Percentiles rank a stretch among this genome's conserved stretches.
Evolutionary conservation across 176 grass and related monocot species (phyloP).

Genomic region (Tillandsia leiboldiana): DNA sequence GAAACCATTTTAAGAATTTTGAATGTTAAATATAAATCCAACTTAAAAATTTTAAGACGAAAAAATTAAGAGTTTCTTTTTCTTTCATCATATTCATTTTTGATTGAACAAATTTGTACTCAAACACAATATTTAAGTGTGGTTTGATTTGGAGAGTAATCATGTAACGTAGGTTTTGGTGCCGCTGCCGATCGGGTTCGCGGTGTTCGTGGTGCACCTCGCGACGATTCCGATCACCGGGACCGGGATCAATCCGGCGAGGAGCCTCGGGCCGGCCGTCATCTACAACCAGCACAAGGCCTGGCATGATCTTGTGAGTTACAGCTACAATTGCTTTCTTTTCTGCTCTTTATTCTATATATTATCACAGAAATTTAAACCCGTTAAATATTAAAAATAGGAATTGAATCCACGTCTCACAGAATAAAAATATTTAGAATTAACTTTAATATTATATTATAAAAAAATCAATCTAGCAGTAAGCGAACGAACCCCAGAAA

Average conservation of each 20-base stretch:
- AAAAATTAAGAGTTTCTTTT: not conserved
- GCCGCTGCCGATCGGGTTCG: slow-evolving; percentile 83
- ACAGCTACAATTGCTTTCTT: not conserved
- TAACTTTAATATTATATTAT: too few species aligned
- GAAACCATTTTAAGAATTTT: too few species aligned
- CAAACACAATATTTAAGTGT: not conserved
- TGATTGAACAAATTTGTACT: not conserved
- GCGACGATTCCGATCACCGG: slow-evolving; percentile 88
- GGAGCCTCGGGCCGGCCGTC: slow-evolving; percentile 80
- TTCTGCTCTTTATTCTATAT: not conserved
- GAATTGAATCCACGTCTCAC: too few species aligned
- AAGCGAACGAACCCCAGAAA: too few species aligned
- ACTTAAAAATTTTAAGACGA: too few species aligned
- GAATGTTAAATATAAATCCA: too few species aligned
- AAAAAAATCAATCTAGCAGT: too few species aligned
- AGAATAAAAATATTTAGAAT: too few species aligned
- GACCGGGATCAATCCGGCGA: slow-evolving; percentile 78
- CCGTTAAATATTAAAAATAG: too few species aligned
- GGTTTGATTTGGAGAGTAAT: not conserved
- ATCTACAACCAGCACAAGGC: slow-evolving; percentile 42
- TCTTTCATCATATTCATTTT: not conserved
- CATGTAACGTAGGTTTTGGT: slow-evolving; percentile 33
- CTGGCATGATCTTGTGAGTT: slow-evolving; percentile 56
- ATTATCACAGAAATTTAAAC: too few species aligned
- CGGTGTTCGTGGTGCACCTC: slow-evolving; percentile 77